Evolutionary conservation across 2,329 filamentous ascomycete genomes (phyloP), one percentile per base, ranked within the genome.

Genomic region (Blastomyces emzantsi): DNA sequence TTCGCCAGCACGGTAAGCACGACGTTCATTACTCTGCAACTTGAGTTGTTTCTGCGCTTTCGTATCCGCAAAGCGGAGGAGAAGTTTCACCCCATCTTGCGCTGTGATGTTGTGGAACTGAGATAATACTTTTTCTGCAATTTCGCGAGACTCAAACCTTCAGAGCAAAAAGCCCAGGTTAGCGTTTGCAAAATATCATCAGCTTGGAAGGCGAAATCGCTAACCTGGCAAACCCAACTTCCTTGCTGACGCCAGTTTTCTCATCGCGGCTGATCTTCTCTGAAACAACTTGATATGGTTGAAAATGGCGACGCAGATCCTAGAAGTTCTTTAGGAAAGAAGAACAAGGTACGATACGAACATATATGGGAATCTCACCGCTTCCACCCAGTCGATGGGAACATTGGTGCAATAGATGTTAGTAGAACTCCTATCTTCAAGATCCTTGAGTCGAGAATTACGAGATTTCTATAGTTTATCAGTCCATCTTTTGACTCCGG

Each of bases 351-450:
- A 7, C 8, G 49, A 25, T 7, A 80, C 25, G 25, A 51, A n/a
- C 17, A 7, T 28, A 28, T 36, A 58, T 39, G 55, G 41, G 3
- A 36, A 36, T 33, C 88, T 74, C 77, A 93, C 92, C 70, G 90
- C 87, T 80, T 99, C 95, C 61, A 90, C 96, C 83, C 96, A 87
- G 67, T 87, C 86, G 77, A 93, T 92, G 45, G 94, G 94, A 55
- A 99, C 84, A 77, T 97, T 99, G 36, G 95, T 99, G 67, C 97
- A 92, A 77, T 99, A 99, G 67, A 99, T 85, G 74, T 99, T 99
- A 68, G 94, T 97, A 57, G 95, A 97, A 52, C 78, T 73, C 61
- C 89, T 90, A 72, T 99, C 93, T 63, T 92, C 89, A 72, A 97
- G 90, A 56, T 94, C 93, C 83, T 99, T 97, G 71, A 99, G 89